Conservation (phyloP, 2,329 filamentous ascomycete species). For the Cordyceps farinosa region DNA sequence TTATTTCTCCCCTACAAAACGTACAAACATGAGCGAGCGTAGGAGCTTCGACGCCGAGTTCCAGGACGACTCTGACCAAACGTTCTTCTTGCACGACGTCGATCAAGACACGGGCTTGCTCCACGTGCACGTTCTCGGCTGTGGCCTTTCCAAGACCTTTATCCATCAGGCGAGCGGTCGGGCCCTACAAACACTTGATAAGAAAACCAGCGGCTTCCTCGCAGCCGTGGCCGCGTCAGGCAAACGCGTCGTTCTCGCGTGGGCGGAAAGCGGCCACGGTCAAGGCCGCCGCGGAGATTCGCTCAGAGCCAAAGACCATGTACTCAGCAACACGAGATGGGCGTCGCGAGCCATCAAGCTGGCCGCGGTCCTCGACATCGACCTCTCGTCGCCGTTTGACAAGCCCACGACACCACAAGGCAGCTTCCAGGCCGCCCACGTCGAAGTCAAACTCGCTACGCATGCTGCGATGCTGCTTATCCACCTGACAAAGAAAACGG, state of each 20-base stretch:
- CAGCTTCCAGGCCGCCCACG: slow-evolving; percentile 34
- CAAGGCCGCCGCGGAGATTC: slow-evolving; percentile 28
- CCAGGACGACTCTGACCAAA: no score
- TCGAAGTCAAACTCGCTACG: slow-evolving; percentile 39
- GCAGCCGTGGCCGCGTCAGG: background rate
- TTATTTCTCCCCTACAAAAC: no score
- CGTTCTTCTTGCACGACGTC: no score
- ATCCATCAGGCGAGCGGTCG: no score
- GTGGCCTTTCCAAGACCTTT: no score
- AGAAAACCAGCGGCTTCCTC: slow-evolving; percentile 5
- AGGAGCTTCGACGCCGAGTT: no score
- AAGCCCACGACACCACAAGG: background rate
- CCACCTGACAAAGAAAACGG: background rate
- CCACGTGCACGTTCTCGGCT: no score
- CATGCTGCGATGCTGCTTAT: slow-evolving; percentile 32
- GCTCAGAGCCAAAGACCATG: slow-evolving; percentile 23
- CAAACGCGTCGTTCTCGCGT: background rate
- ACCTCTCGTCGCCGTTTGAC: slow-evolving; percentile 31
- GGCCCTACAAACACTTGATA: background rate
- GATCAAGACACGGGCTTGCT: no score
- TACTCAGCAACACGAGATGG: slow-evolving; percentile 33
- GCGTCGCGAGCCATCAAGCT: slow-evolving; percentile 28
- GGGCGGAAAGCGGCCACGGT: slow-evolving; percentile 27
- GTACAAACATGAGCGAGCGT: no score
- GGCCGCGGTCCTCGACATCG: slow-evolving; percentile 28